phyloP scores from a whole-genome alignment of 2,329 filamentous ascomycete genomes.

The Tolypocladium ovalisporum region DNA sequence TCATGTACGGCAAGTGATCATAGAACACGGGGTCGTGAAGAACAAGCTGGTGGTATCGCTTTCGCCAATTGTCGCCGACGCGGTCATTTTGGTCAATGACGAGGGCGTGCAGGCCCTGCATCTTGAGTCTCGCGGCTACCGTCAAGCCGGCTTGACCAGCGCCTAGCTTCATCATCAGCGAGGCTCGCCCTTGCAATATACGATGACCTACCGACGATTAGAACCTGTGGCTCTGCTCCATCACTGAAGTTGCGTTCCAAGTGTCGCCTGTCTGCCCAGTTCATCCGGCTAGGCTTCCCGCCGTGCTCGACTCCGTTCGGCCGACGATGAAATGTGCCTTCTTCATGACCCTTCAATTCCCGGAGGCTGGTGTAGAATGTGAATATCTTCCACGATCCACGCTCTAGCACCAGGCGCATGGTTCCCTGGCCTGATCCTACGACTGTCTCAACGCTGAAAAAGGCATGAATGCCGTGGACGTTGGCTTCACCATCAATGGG shows the following conservation, averaged over 20 bases:
- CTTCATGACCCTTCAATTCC: constrained; percentile 42
- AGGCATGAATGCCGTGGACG: constrained; percentile 43
- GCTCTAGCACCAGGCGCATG: constrained; percentile 34
- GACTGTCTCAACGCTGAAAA: constrained; percentile 40
- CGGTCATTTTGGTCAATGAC: constrained; percentile 47
- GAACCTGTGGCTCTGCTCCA: constrained; percentile 39
- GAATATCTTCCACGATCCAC: constrained; percentile 46
- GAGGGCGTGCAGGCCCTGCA: constrained; percentile 42
- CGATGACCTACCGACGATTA: constrained; percentile 43
- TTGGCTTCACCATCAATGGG: constrained; percentile 38
- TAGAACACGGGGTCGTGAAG: constrained; percentile 57
- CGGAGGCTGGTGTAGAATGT: constrained; percentile 51
- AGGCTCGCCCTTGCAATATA: neutral
- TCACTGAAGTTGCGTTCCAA: constrained; percentile 35
- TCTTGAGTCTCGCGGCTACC: constrained; percentile 46
- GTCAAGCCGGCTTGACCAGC: constrained; percentile 51
- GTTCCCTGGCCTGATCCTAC: constrained; percentile 46
- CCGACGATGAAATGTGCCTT: constrained; percentile 33
- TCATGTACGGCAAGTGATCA: constrained; percentile 51
- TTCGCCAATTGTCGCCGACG: constrained; percentile 55
- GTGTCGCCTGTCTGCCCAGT: constrained; percentile 47
- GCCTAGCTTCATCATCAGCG: constrained; percentile 22
- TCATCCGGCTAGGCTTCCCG: constrained; percentile 37
- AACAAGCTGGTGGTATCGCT: constrained; percentile 52
- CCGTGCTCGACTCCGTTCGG: constrained; percentile 47